Base-by-base conservation (phyloP, 441 rosid genomes). In the Adansonia rubrostipa region DNA sequence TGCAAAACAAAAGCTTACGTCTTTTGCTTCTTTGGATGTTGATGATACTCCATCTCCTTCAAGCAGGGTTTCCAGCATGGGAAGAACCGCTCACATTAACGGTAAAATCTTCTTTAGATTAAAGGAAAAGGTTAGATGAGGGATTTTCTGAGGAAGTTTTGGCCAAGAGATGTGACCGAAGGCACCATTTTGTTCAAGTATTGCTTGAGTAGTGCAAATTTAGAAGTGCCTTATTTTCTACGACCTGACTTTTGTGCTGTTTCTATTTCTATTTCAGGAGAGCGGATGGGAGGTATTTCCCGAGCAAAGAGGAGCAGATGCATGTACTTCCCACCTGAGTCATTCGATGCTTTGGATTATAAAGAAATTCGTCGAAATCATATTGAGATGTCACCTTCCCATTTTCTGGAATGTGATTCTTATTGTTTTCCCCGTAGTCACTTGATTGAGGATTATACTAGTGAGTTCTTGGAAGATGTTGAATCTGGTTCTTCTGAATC, bases 301-400 rank as follows among this genome's bases (percentile, higher is more conserved):
- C 93, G 74, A 77, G 86, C 91, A 77, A 93, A 95, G 90, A 86
- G 96, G 86, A 86, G 89, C 76, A 88, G 79, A 78, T 81, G 78
- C 79, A 74, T 82, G 81, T 83, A 88, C 83, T 77, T 88, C 75
- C 89, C 93, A 51, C 57, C 85, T 75, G 92, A 85, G 44, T 79
- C 84, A 73, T 79, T 84, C 78, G 90, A 87, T 83, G 87, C 82
- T 74, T 79, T 83, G 82, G 91, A 89, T 82, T 82, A 82, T 62
- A 92, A 89, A 82, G 93, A 88, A 76, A 81, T 77, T 78, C 80
- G 79, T 79, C 76, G 75, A 67, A 83, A 82, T 82, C 88, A 80
- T 75, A 78, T 77, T 76, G 89, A 82, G 78, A 82, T 80, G 77
- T 81, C 85, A 54, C 82, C 83, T 81, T 77, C 89, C 68, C 85